Evolutionary conservation across 352 stramenopile genomes (phyloP), one percentile per base, ranked within the genome.

Genomic region (Plasmopara halstedii): DNA sequence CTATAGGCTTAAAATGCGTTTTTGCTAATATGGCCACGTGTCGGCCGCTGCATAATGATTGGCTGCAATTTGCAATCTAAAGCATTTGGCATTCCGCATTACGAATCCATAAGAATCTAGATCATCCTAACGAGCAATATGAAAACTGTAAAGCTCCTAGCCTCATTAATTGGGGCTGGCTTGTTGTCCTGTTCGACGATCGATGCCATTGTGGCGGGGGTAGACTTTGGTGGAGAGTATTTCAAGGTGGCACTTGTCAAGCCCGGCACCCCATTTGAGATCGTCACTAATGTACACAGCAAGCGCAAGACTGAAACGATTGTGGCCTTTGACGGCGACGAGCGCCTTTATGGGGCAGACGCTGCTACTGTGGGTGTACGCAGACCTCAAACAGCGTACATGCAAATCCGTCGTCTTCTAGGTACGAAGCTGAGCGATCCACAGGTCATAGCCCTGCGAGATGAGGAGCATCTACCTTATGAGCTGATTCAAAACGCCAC

Each of bases 241-340:
- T 88, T 88, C 62, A 88, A 88, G 60, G 64, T 88, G 26, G 76
- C 76, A 44, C 73, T 88, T 10, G 76, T 88, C n/a, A 88, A 97
- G 65, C 91, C 93, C 39, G 94, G 95, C 39, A 95, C 85, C 44
- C 92, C 94, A 6, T 85, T 98, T 46, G 91, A 97, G 68, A 98
- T 99, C 73, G 95, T 99, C 3, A 98, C 94, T 18, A 98, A 99
- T 66, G 70, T 97, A 39, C 89, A 98, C 60, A 97, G 89, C 51
- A 99, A 99, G 73, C 88, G 96, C 41, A 99, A 98, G 72, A 99
- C 95, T 17, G 93, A 98, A 62, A 94, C 95, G 49, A 84, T 89
- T 46, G 79, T 97, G 32, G 79, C 80, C 18, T 97, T 97, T 49
- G 80, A 95, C 58, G 72, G 80, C 42, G 88, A 93, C 20, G 91